Percentiles rank a stretch among this genome's conserved stretches.
Evolutionary conservation across 1,284 basidiomycete genomes (phyloP).

Genomic region (Fomitopsis betulina): DNA sequence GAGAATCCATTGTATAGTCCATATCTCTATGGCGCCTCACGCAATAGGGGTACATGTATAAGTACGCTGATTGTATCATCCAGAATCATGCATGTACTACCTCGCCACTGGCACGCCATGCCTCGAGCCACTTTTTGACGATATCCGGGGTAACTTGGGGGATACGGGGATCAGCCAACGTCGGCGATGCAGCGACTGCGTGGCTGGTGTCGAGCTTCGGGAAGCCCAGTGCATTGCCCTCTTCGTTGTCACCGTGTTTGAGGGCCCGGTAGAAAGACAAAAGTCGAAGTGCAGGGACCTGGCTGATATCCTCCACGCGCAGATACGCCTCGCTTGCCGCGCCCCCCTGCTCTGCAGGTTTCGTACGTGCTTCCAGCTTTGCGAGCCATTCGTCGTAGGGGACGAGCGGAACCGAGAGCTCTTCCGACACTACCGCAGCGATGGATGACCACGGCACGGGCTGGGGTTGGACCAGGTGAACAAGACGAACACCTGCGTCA

Average conservation of each 20-base stretch:
- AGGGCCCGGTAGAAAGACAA: neutral
- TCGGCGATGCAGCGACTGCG: neutral
- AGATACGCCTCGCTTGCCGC: neutral
- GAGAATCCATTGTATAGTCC: too few species aligned
- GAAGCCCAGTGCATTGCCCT: neutral
- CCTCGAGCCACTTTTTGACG: neutral
- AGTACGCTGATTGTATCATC: too few species aligned
- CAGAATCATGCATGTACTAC: neutral
- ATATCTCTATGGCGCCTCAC: too few species aligned
- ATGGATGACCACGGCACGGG: slow-evolving; percentile 18
- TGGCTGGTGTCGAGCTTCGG: neutral
- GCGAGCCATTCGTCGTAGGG: slow-evolving; percentile 19
- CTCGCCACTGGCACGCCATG: neutral
- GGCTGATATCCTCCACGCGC: neutral
- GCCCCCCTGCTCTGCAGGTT: neutral
- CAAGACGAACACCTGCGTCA: slow-evolving; percentile 9
- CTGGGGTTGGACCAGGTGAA: slow-evolving; percentile 27
- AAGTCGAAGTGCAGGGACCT: neutral
- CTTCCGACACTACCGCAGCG: slow-evolving; percentile 15
- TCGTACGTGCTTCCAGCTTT: slow-evolving; percentile 7
- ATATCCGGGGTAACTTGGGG: neutral
- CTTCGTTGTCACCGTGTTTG: neutral
- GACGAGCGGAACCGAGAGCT: slow-evolving; percentile 19
- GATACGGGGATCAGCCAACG: neutral
- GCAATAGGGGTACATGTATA: too few species aligned